Percentiles rank a stretch among this genome's conserved stretches.
Evolutionary conservation across 257 asterid genomes (phyloP).

Genomic region (Solanum infundibuliforme): DNA sequence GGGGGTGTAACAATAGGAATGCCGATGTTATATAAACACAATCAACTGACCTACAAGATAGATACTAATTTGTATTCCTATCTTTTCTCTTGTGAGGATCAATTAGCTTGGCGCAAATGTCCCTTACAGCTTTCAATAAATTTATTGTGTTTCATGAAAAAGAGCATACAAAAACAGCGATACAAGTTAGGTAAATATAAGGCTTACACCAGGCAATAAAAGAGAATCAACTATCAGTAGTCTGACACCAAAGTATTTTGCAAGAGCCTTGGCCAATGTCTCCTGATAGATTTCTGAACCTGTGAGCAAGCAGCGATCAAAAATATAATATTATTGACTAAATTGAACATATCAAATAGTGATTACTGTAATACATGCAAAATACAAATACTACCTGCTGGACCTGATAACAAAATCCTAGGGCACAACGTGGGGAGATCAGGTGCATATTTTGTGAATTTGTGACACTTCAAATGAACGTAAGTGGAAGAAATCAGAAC

Average conservation of each 20-base stretch:
- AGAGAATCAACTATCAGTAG: conserved; percentile 66
- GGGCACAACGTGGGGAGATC: conserved; percentile 75
- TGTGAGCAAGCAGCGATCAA: conserved; percentile 6
- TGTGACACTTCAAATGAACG: conserved; percentile 51
- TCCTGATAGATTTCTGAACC: conserved; percentile 95
- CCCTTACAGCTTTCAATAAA: neutral
- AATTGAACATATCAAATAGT: conserved; percentile 10
- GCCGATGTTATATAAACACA: neutral
- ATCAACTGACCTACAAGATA: neutral
- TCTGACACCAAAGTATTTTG: conserved; percentile 47
- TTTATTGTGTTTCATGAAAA: neutral
- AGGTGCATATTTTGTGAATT: conserved; percentile 39
- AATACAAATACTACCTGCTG: conserved; percentile 48
- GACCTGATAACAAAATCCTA: conserved; percentile 74
- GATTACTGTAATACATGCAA: neutral
- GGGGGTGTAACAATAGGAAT: neutral
- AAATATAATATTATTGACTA: neutral
- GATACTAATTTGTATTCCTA: neutral
- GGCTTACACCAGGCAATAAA: conserved; percentile 64
- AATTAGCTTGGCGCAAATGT: neutral
- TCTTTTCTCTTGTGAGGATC: neutral
- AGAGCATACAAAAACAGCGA: neutral
- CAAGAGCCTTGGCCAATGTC: conserved; percentile 68
- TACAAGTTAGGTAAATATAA: neutral
- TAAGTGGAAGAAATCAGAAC: conserved; percentile 69